Evolutionary conservation across 306 rosid genomes (phyloP), one percentile per base, ranked within the genome.

Genomic region (Glycine soja): DNA sequence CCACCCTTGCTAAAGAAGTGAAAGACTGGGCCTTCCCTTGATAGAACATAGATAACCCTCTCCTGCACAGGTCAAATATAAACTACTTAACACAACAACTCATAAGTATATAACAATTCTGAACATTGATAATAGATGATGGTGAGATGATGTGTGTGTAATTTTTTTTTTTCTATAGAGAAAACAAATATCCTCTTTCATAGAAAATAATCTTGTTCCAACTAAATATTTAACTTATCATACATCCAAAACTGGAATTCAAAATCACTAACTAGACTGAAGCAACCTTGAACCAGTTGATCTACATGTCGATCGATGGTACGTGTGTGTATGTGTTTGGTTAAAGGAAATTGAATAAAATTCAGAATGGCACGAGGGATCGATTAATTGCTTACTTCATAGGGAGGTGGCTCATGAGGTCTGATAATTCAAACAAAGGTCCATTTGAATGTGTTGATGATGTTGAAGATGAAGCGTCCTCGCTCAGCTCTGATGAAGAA

Each of bases 1-100:
- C 68, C 19, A 86, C 98, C 51, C 91, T 87, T n/a, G 84, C 92
- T 58, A 91, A 83, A 62, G 90, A 90, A 34, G 90, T 87, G 84
- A 87, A 93, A 19, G 99, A 95, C 57, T 95, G 90, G 0, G 98
- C 83, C 83, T 91, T 92, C 32, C 99, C 97, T 84, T 95, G 81
- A 78, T 93, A 95, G 45, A 71, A 88, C 80, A 80, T 92, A 0
- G 99, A 95, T 15, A 95, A 71, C 34, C 99, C 99, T 87, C 92
- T 93, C 91, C 99, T 95, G 91, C 87, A 88, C 42, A 81, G 12
- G 16, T 52, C 7, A 75, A 4, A 59, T 24, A 24, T 10, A 70
- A 65, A 77, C 59, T 11, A 79, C 2, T 77, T 45, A 87, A 18
- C 66, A 79, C 62, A 46, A 36, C 7, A 64, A 73, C 34, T 59